Conservation (phyloP, 2,329 filamentous ascomycete genomes). For the Talaromyces atroroseus region DNA sequence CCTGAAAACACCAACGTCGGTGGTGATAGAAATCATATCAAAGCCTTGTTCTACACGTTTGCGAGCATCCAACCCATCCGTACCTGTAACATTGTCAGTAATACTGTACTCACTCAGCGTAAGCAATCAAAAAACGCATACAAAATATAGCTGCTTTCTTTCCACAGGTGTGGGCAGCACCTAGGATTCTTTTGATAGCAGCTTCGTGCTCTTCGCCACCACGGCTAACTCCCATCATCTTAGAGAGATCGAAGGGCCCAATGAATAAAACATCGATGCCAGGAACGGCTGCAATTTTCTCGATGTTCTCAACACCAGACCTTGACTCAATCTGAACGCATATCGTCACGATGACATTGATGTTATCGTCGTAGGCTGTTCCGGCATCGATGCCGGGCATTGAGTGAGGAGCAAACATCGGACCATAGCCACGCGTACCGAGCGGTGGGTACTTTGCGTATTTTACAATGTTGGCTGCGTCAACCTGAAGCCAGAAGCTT, state of each 20-base stretch:
- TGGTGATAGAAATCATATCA: slow-evolving; percentile 36
- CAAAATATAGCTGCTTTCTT: slow-evolving; percentile 41
- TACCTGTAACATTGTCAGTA: slow-evolving; percentile 17
- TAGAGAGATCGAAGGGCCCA: slow-evolving; percentile 33
- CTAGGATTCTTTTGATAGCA: slow-evolving; percentile 31
- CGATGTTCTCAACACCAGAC: slow-evolving; percentile 37
- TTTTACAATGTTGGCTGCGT: slow-evolving; percentile 48
- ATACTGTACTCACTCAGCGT: no score
- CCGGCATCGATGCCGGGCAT: slow-evolving; percentile 25
- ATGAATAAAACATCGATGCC: slow-evolving; percentile 39
- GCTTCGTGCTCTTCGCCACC: slow-evolving; percentile 35
- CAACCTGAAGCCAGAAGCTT: slow-evolving; percentile 32
- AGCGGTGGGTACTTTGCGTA: slow-evolving; percentile 53
- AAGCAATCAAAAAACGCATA: slow-evolving; percentile 12
- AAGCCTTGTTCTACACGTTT: slow-evolving; percentile 32
- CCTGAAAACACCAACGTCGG: slow-evolving; percentile 30
- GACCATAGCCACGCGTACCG: slow-evolving; percentile 52
- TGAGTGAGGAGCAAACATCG: slow-evolving; percentile 47
- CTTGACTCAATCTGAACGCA: slow-evolving; percentile 43
- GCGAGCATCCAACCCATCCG: slow-evolving; percentile 30
- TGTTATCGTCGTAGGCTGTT: slow-evolving; percentile 48
- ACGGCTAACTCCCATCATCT: slow-evolving; percentile 32
- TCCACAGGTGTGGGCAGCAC: slow-evolving; percentile 28
- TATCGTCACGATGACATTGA: slow-evolving; percentile 49
- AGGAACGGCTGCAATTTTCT: slow-evolving; percentile 37